Base-by-base conservation (phyloP, 2,329 filamentous ascomycete species). In the Colletotrichum eremochloae region DNA sequence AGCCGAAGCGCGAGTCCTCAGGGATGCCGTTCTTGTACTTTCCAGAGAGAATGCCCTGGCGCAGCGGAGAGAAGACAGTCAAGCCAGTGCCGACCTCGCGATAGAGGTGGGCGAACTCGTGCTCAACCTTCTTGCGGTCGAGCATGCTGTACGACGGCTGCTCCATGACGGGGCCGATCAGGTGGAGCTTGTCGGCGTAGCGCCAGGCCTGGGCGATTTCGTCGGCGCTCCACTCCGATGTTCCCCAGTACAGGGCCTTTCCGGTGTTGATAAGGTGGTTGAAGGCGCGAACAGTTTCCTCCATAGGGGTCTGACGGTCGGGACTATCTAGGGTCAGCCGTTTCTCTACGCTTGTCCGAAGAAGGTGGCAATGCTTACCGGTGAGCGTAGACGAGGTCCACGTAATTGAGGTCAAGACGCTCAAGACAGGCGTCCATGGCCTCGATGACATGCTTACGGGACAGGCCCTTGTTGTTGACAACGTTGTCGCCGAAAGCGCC, bases 241-340 rank as follows among this genome's bases (percentile, higher is more conserved):
- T 93, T 53, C 90, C 91, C 90, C 90, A 92, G 84, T 93, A 92
- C 74, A 93, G 88, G 2, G 90, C 89, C 82, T 92, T 90, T 75
- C 91, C 91, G 0, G 85, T 86, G 79, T 90, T 84, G 79, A 94
- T 92, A 65, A 93, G 81, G 80, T 92, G 86, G 83, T 93, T 93
- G 84, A 94, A 93, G 65, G 88, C 90, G 65, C 91, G 88, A 48
- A 93, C 91, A 2, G 87, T 90, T 82, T 93, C 91, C 79, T 92
- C 90, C 82, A 93, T 93, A 2, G 91, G 91, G 0, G 91, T 93
- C 58, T 88, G 83, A 11, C 89, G 86, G 78, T 94, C 92, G 1
- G 91, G 89, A 7, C 74, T 75, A 14, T 20, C 8, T 1, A 29
- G 29, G 2, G 53, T 74, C 36, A 72, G 63, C 9, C 36, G 24